These are phyloP conservation scores for Centella asiatica DNA, from an alignment of 129 eudicot genomes.

Conservation along the genomic window DNA sequence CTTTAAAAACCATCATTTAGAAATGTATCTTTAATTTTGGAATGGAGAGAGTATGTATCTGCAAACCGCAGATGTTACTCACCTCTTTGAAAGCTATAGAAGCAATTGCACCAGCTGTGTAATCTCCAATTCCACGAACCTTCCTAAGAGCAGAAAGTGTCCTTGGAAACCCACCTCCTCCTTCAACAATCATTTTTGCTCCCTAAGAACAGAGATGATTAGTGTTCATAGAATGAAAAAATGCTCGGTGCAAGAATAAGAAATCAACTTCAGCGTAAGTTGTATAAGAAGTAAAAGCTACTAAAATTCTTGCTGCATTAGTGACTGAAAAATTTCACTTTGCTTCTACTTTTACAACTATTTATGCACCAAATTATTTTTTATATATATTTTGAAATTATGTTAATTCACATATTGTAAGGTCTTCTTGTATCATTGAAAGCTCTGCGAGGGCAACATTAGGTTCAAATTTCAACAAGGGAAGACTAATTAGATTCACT, in stretches of 20 bases:
- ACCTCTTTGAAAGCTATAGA: conserved; percentile 89
- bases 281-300: background rate
- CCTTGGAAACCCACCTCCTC: conserved; percentile 63
- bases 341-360: background rate
- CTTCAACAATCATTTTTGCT: conserved; percentile 78
- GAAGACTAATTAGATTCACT: background rate
- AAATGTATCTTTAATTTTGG: too few species aligned
- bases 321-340: background rate
- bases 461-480: too few species aligned
- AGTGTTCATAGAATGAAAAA: background rate
- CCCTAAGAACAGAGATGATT: conserved; percentile 36
- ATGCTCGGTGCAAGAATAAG: background rate
- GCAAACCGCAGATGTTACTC: conserved; percentile 2
- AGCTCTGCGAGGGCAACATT: too few species aligned
- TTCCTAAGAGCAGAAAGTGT: conserved; percentile 46
- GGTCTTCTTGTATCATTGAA: too few species aligned
- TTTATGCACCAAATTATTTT: background rate
- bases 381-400: too few species aligned
- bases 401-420: too few species aligned
- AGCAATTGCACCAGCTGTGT: conserved; percentile 96
- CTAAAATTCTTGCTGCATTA: background rate
- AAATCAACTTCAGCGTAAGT: background rate
- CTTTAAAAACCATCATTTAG: too few species aligned
- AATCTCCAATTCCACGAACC: conserved; percentile 85
- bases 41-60: background rate